These are phyloP conservation scores for Prunus persica DNA, from an alignment of 306 rosid genomes.

Conservation along the genomic window Prunus_persica_NCBIv2 NC_034013.1:14931501-14932000, in stretches of 20 bases:
- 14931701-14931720: too few species aligned
- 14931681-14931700: too few species aligned
- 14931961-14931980: background rate
- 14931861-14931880: background rate
- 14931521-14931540: conserved; percentile 46
- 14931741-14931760: too few species aligned
- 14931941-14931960: background rate
- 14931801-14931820: too few species aligned
- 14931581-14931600: background rate
- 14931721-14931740: too few species aligned
- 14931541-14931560: conserved; percentile 36
- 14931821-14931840: too few species aligned
- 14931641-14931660: background rate
- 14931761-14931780: too few species aligned
- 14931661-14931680: too few species aligned
- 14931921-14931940: background rate
- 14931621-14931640: background rate
- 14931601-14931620: background rate
- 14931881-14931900: background rate
- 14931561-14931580: conserved; percentile 22
- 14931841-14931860: too few species aligned
- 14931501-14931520: background rate
- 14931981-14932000: too few species aligned
- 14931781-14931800: too few species aligned
- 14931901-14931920: background rate